These are phyloP conservation scores for Penicillium maclennaniae DNA, from an alignment of 495 filamentous ascomycete species.

Conservation along the genomic window DNA sequence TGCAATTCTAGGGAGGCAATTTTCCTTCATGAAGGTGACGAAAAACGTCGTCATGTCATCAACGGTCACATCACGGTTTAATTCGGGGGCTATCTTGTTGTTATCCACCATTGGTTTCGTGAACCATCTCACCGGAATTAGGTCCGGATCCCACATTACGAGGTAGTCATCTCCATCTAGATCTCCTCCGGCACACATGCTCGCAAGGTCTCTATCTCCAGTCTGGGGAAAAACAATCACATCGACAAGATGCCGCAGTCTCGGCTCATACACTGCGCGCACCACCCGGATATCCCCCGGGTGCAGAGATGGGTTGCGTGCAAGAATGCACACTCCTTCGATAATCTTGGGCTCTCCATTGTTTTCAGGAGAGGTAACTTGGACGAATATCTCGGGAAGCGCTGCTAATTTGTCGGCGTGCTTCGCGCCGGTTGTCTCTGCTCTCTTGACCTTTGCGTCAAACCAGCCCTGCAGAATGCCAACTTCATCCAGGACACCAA, in stretches of 20 bases:
- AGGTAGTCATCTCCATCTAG: slow-evolving; percentile 95
- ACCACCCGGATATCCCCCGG: slow-evolving; percentile 91
- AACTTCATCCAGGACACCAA: slow-evolving; percentile 90
- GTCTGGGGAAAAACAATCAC: slow-evolving; percentile 83
- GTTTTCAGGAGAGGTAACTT: slow-evolving; percentile 57
- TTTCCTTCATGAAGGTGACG: slow-evolving; percentile 90
- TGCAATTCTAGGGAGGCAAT: slow-evolving; percentile 74
- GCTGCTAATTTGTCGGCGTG: slow-evolving; percentile 37
- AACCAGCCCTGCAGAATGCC: slow-evolving; percentile 60
- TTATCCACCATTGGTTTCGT: slow-evolving; percentile 70
- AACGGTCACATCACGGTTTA: slow-evolving; percentile 57
- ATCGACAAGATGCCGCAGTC: slow-evolving; percentile 70
- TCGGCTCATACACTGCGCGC: slow-evolving; percentile 70
- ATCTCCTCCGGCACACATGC: slow-evolving; percentile 96
- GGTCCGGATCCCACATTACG: slow-evolving; percentile 82
- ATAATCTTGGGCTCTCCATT: slow-evolving; percentile 58
- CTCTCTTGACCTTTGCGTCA: neutral
- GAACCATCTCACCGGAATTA: slow-evolving; percentile 69
- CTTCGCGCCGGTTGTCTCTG: slow-evolving; percentile 1
- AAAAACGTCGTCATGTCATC: slow-evolving; percentile 80
- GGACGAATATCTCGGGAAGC: slow-evolving; percentile 86
- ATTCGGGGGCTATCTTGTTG: slow-evolving; percentile 44
- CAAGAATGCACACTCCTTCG: slow-evolving; percentile 74
- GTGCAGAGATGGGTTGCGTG: slow-evolving; percentile 91
- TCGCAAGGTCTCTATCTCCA: slow-evolving; percentile 79